Percentiles rank a stretch among this genome's conserved stretches.
phyloP scores from a whole-genome alignment of 345 rosid genomes.

The Euphorbia tirucalli region DNA sequence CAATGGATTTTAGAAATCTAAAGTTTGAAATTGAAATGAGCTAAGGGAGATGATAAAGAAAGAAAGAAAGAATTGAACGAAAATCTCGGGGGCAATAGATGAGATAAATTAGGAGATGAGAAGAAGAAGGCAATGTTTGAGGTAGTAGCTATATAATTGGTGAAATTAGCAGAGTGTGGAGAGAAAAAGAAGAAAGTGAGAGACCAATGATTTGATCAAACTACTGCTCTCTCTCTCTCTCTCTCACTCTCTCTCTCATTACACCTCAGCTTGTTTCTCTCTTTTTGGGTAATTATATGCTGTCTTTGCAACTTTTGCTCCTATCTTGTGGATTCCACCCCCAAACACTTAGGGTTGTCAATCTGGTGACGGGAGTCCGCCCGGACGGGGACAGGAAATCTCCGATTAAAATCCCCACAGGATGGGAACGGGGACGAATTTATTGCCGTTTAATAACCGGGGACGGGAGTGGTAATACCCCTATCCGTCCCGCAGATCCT shows the following conservation, averaged over 20 bases:
- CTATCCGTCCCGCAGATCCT: no score
- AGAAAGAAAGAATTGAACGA: conserved; percentile 21
- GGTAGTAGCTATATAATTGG: conserved; percentile 9
- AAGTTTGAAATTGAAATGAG: neutral
- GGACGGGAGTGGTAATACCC: no score
- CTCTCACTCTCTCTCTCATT: neutral
- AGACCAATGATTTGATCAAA: no score
- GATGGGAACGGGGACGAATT: no score
- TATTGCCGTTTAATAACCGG: no score
- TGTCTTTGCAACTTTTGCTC: conserved; percentile 6
- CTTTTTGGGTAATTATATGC: neutral
- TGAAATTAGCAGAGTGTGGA: no score
- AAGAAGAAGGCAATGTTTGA: conserved; percentile 32
- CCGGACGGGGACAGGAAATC: no score
- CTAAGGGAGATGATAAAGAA: conserved; percentile 6
- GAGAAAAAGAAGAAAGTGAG: conserved; percentile 6
- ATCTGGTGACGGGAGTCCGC: no score
- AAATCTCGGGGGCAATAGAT: conserved; percentile 29
- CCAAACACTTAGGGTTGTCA: no score
- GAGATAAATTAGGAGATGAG: conserved; percentile 17
- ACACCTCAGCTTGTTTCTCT: neutral
- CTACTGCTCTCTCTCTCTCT: neutral
- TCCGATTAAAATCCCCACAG: no score
- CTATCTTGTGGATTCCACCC: neutral
- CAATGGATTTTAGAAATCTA: neutral